Base-by-base conservation (phyloP, 495 filamentous ascomycete genomes). In the Daldinia vernicosa region DNA sequence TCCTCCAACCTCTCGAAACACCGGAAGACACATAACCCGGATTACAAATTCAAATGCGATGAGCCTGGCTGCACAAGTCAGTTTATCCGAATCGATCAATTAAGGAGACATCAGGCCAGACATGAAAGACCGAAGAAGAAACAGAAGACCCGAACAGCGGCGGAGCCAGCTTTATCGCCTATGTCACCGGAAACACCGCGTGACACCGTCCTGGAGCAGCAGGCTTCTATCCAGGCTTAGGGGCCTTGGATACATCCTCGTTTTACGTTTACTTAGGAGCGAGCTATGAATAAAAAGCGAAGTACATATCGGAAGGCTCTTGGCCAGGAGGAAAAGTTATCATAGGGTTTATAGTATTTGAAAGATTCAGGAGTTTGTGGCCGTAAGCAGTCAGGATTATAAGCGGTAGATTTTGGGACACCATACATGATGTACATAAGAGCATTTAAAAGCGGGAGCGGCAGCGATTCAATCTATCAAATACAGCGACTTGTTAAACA, bases 1-100 rank as follows among this genome's bases (percentile, higher is more conserved):
- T 87, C 85, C 11, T 88, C 83, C n/a, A 85, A 88, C 74, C 71
- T 87, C 37, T 82, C 84, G 65, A 86, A 88, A 60, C 82, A 85
- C 57, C 80, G 82, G 35, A 83, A 82, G 39, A 87, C 80, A 12
- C 80, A 86, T 63, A 84, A 85, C 35, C 75, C 84, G 70, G 77
- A 81, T 57, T 85, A 82, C n/a, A 76, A 79, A 12, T 84, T 85
- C 67, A 77, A 68, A 6, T 89, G 87, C 56, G 67, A 74, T 0
- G 77, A 80, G 19, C 69, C 75, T 8, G 82, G 81, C 27, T 90
- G 88, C 57, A 75, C 77, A 15, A 84, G 83, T 64, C 76, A 81
- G n/a, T 90, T 89, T 51, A 82, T 85, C 66, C 79, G 87, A 6
- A 79, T 84, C 61, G 87, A 88, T 77, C 87, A 85, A 70, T 79